phyloP scores from a whole-genome alignment of 73 alveolate genomes.

The Uronychia setigera region DNA sequence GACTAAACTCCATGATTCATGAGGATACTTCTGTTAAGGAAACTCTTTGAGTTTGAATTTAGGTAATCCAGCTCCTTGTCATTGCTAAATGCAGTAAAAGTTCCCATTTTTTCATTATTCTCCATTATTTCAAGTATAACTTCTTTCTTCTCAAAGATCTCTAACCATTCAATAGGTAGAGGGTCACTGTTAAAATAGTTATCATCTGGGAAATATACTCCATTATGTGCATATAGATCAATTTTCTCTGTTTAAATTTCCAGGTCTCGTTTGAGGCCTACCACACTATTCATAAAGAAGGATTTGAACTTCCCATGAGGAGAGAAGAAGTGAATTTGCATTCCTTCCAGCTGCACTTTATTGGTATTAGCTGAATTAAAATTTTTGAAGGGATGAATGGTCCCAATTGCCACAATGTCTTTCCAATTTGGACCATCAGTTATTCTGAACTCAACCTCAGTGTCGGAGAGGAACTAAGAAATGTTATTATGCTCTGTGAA shows the following conservation, averaged over 20 bases:
- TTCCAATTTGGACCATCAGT: conserved; percentile 82
- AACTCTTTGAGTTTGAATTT: background rate
- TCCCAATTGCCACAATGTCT: conserved; percentile 37
- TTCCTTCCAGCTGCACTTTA: conserved; percentile 30
- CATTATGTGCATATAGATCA: conserved; percentile 60
- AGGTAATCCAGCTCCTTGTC: background rate
- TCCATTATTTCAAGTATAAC: background rate
- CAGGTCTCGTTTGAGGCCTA: conserved; percentile 56
- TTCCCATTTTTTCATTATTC: background rate
- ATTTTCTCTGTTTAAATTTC: conserved; percentile 73
- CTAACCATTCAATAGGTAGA: conserved; percentile 90
- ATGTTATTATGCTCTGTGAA: conserved; percentile 68
- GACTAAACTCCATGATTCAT: too few relatives aligned
- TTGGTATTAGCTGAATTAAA: conserved; percentile 3
- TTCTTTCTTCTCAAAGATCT: conserved; percentile 56
- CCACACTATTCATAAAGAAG: conserved; percentile 3
- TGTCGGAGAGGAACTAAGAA: conserved; percentile 56
- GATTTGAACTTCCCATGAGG: background rate
- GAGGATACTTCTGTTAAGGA: background rate
- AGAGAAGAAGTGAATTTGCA: conserved; percentile 34
- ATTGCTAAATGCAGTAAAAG: background rate
- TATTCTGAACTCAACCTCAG: conserved; percentile 76
- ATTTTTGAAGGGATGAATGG: conserved; percentile 38
- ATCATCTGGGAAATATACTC: conserved; percentile 81
- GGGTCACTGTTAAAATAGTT: conserved; percentile 82